Evolutionary conservation across 2,329 filamentous ascomycete genomes (phyloP).

Genomic region (Fusarium sororula): DNA sequence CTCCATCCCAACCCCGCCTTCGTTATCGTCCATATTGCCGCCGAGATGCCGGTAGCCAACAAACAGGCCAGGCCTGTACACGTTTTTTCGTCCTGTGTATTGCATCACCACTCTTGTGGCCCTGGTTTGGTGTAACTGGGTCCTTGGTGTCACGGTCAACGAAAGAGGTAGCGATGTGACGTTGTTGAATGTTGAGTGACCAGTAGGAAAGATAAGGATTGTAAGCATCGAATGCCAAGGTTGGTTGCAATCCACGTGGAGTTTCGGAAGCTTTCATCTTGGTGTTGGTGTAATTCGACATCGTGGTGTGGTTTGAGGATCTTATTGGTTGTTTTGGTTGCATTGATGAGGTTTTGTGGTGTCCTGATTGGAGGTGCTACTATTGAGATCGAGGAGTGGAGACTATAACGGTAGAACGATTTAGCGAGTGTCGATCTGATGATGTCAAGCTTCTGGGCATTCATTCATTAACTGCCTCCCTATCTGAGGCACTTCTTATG

Average conservation of each 20-base stretch:
- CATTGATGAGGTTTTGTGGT: not conserved
- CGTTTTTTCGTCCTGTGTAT: constrained; percentile 22
- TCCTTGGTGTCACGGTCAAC: constrained; percentile 3
- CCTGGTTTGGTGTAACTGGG: not conserved
- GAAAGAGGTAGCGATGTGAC: constrained; percentile 25
- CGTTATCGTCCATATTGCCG: not conserved
- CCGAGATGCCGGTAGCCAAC: constrained; percentile 8
- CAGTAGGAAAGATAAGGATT: constrained; percentile 14
- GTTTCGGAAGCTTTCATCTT: not conserved
- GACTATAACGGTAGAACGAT: not conserved
- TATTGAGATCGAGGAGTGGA: constrained; percentile 2
- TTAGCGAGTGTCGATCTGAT: not conserved
- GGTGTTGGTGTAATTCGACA: not conserved
- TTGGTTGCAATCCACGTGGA: constrained; percentile 18
- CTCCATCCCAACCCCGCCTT: not conserved
- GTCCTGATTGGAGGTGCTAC: constrained; percentile 13
- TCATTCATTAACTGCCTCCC: not conserved
- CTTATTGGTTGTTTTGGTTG: constrained; percentile 13
- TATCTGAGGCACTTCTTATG: not conserved
- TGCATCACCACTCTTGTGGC: constrained; percentile 12
- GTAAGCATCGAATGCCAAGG: constrained; percentile 30
- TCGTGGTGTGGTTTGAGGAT: not conserved
- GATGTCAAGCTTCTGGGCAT: not conserved
- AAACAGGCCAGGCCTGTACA: constrained; percentile 1
- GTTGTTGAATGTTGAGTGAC: not conserved